phyloP scores from a whole-genome alignment of 1,284 basidiomycete species.

The Leucoagaricus sp. region DNA sequence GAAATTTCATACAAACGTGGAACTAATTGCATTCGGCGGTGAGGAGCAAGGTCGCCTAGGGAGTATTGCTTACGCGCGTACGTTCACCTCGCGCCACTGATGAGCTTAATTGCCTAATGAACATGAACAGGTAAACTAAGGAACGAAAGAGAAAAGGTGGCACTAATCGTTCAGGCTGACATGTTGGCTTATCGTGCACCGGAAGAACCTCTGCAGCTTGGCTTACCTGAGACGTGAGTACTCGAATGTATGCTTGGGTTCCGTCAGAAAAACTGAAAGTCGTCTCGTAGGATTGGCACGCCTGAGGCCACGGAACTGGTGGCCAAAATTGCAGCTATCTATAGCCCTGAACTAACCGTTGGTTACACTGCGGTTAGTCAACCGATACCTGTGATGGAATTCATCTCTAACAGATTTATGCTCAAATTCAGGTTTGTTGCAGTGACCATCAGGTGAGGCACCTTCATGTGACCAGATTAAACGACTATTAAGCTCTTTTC shows the following conservation, averaged over 20 bases:
- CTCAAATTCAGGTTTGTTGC: constrained; percentile 65
- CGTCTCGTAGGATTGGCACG: constrained; percentile 65
- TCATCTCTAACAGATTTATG: constrained; percentile 1
- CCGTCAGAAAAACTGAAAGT: background rate
- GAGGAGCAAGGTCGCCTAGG: constrained; percentile 39
- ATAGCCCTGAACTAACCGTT: constrained; percentile 80
- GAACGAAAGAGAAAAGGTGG: constrained; percentile 61
- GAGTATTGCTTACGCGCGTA: constrained; percentile 67
- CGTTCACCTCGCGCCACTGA: constrained; percentile 21
- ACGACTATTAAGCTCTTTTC: constrained; percentile 1
- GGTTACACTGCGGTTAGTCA: constrained; percentile 63
- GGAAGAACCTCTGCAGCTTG: constrained; percentile 78
- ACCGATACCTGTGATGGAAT: background rate
- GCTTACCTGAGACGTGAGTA: constrained; percentile 62
- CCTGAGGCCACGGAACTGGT: constrained; percentile 76
- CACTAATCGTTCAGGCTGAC: constrained; percentile 85
- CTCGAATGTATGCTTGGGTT: background rate
- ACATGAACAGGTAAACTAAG: constrained; percentile 52
- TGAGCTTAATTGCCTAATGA: constrained; percentile 1
- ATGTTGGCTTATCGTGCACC: constrained; percentile 82
- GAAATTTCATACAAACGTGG: constrained; percentile 67
- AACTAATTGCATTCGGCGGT: constrained; percentile 61
- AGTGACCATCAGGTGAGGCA: constrained; percentile 75
- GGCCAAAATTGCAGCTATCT: constrained; percentile 69
- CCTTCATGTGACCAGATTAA: background rate